Conservation (phyloP, 202 grass and related monocot species). For the Sporobolus alterniflorus region DNA sequence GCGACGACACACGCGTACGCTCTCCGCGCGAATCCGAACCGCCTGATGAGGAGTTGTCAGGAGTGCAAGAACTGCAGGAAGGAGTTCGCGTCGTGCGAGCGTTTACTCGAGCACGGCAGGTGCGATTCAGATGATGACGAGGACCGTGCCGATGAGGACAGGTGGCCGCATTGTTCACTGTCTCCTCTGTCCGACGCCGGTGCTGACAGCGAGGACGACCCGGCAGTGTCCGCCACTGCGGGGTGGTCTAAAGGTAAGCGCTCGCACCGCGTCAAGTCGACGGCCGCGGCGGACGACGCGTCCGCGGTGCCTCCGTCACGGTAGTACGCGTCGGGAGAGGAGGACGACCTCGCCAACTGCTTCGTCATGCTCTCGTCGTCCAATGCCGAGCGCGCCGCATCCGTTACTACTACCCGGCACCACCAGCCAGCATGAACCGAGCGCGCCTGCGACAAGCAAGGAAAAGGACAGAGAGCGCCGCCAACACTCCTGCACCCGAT, state of each 20-base stretch:
- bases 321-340: slow-evolving; percentile 33
- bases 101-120: slow-evolving; percentile 67
- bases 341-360: slow-evolving; percentile 72
- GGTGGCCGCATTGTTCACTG: slow-evolving; percentile 12
- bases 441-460: background rate
- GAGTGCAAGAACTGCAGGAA: slow-evolving; percentile 73
- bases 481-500: slow-evolving; percentile 39
- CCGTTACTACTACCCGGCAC: background rate
- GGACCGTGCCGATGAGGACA: background rate
- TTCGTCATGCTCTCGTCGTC: slow-evolving; percentile 76
- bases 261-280: slow-evolving; percentile 47
- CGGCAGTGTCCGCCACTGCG: slow-evolving; percentile 25
- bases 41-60: slow-evolving; percentile 55
- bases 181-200: slow-evolving; percentile 31
- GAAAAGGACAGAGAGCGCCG: background rate
- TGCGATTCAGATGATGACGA: slow-evolving; percentile 41
- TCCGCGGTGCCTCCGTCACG: background rate
- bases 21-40: slow-evolving; percentile 68
- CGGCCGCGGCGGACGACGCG: background rate
- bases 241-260: slow-evolving; percentile 69
- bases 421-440: slow-evolving; percentile 1
- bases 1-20: slow-evolving; percentile 54
- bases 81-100: slow-evolving; percentile 74
- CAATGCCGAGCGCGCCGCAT: slow-evolving; percentile 18
- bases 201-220: slow-evolving; percentile 33